Conservation (phyloP, 2,329 filamentous ascomycete genomes). For the Curvularia lunata region DNA sequence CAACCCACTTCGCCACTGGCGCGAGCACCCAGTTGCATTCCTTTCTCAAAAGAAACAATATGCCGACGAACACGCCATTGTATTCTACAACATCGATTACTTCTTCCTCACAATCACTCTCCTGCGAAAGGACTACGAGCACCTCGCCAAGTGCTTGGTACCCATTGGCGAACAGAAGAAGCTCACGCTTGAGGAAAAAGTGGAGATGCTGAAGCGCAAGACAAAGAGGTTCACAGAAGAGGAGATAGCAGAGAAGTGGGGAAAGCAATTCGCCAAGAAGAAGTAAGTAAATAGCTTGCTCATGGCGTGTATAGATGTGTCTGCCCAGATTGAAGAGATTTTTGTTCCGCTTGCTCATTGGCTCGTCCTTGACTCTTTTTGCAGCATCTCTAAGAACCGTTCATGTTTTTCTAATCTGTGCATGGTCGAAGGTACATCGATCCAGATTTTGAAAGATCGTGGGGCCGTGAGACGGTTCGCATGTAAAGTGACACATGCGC, state of each 20-base stretch:
- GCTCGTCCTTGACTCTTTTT: not conserved
- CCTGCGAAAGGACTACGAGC: slow-evolving; percentile 72
- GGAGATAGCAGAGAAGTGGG: slow-evolving; percentile 67
- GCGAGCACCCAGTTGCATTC: slow-evolving; percentile 77
- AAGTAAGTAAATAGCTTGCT: slow-evolving; percentile 33
- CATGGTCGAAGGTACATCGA: too few species aligned
- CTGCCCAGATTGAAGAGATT: not conserved
- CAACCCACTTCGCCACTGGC: slow-evolving; percentile 80
- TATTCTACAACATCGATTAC: slow-evolving; percentile 84
- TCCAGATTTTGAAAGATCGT: too few species aligned
- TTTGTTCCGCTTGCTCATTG: not conserved
- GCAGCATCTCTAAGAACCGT: not conserved
- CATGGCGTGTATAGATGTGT: not conserved
- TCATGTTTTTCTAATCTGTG: not conserved
- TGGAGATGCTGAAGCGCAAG: slow-evolving; percentile 67
- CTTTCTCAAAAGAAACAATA: slow-evolving; percentile 72
- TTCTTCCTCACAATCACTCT: slow-evolving; percentile 74
- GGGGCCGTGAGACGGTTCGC: too few species aligned
- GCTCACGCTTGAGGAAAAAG: slow-evolving; percentile 69
- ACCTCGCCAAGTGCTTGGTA: slow-evolving; percentile 73
- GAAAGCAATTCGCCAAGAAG: slow-evolving; percentile 41
- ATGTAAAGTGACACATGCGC: too few species aligned
- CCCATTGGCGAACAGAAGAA: slow-evolving; percentile 74
- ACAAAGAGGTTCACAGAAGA: slow-evolving; percentile 70
- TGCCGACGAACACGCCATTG: slow-evolving; percentile 69